Evolutionary conservation across 2,329 filamentous ascomycete genomes (phyloP).

Genomic region (Helotiales sp.): DNA sequence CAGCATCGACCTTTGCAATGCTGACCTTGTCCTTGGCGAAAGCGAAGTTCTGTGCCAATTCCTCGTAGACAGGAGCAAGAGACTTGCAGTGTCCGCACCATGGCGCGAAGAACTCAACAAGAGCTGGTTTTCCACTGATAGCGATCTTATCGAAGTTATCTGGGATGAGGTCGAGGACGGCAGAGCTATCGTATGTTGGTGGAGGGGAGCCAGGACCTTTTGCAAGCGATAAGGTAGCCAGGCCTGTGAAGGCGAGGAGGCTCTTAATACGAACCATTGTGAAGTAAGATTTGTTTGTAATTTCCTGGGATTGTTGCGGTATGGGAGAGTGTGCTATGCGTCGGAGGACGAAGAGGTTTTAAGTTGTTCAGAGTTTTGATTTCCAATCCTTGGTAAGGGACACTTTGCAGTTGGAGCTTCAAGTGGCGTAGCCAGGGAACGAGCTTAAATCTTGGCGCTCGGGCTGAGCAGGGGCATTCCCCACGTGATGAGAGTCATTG

Average conservation of each 20-base stretch:
- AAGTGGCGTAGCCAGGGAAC: constrained; percentile 6
- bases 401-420: constrained; percentile 11
- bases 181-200: constrained; percentile 63
- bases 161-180: constrained; percentile 86
- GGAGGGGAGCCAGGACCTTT: constrained; percentile 36
- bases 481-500: background rate
- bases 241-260: constrained; percentile 57
- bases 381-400: constrained; percentile 22
- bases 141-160: constrained; percentile 90
- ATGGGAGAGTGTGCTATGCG: background rate
- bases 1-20: constrained; percentile 95
- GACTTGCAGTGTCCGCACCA: constrained; percentile 99
- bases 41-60: constrained; percentile 75
- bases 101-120: constrained; percentile 97
- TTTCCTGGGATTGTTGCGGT: background rate
- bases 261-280: constrained; percentile 52
- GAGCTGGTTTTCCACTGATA: constrained; percentile 87
- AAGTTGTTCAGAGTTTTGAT: constrained; percentile 9
- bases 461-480: background rate
- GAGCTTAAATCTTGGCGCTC: constrained; percentile 1
- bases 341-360: background rate
- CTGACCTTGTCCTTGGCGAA: constrained; percentile 71
- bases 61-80: constrained; percentile 91
- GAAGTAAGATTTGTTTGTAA: constrained; percentile 2
- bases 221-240: constrained; percentile 44